Base-by-base conservation (phyloP, 2,329 filamentous ascomycete genomes). In the Diplodia mutila region DNA sequence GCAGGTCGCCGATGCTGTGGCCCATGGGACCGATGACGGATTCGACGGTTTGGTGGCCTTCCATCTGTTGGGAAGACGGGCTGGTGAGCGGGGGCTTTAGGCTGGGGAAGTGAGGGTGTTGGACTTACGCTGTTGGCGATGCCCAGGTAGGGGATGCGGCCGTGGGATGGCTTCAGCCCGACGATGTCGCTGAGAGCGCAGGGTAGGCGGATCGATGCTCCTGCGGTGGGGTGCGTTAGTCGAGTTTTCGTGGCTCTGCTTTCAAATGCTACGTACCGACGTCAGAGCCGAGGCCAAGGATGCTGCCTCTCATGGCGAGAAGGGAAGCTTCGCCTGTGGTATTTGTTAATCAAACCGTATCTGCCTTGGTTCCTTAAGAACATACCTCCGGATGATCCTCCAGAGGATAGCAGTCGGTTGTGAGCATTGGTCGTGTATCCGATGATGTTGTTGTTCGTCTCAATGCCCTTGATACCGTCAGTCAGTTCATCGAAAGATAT, bases 1-100 rank as follows among this genome's bases (percentile, higher is more conserved):
- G 83, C 14, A 91, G 73, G 0, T 84, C 85, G 1, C 82, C 80
- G 1, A 85, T 77, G 1, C 85, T 87, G 0, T 85, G 85, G 0
- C 85, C 85, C 16, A 93, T 75, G 0, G 89, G 88, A 0, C 89
- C 90, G 16, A 90, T 83, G 1, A 90, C 86, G 0, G 86, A 90
- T 2, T 87, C 79, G 37, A 90, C 82, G 0, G 83, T 85, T 70
- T 86, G 88, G 71, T 91, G 88, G 0, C 90, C 90, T 64, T 86
- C 86, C 82, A 87, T 85, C 12, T 83, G 85, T 16, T 78, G 84
- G 84, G 6, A 9, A 23, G 0, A n/a, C 16, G 1, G 2, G 6
- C 9, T n/a, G n/a, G 46, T 12, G n/a, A n/a, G n/a, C n/a, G n/a
- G n/a, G n/a, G n/a, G n/a, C n/a, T n/a, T n/a, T n/a, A n/a, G n/a